Evolutionary conservation across 345 rosid species (phyloP).

Genomic region (Stellera chamaejasme): DNA sequence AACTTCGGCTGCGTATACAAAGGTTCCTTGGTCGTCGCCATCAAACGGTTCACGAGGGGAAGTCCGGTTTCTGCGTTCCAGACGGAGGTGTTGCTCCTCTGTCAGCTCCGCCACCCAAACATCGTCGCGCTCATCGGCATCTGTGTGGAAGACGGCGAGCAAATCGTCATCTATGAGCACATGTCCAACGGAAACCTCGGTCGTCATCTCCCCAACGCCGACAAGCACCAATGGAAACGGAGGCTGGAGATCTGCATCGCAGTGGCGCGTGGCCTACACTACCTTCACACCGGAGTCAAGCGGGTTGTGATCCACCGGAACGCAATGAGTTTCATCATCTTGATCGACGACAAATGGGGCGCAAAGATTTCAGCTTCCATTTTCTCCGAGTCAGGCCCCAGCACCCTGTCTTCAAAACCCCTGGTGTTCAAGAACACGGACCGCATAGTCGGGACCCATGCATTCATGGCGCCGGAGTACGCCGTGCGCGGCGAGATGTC

Average conservation of each 20-base stretch:
- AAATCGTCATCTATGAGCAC: not conserved
- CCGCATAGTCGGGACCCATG: not conserved
- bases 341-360: not conserved
- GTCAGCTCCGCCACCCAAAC: conserved; percentile 3
- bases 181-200: not conserved
- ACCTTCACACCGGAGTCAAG: conserved; percentile 3
- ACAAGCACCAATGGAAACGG: not conserved
- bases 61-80: not conserved
- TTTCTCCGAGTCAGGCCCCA: conserved; percentile 1
- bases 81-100: not conserved
- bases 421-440: not conserved
- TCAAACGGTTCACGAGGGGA: not conserved
- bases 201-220: not conserved
- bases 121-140: not conserved
- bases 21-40: not conserved
- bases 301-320: conserved; percentile 2
- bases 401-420: not conserved
- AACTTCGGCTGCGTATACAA: not conserved
- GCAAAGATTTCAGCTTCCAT: not conserved
- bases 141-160: not conserved
- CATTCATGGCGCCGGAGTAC: not conserved
- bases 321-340: not conserved
- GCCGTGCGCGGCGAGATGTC: not conserved
- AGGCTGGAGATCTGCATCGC: conserved; percentile 9
- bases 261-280: conserved; percentile 5